A percentile compares a stretch with the other conserved stretches of the same genome.
Conservation (phyloP, 306 rosid genomes). For the Castanospermum australe region DNA sequence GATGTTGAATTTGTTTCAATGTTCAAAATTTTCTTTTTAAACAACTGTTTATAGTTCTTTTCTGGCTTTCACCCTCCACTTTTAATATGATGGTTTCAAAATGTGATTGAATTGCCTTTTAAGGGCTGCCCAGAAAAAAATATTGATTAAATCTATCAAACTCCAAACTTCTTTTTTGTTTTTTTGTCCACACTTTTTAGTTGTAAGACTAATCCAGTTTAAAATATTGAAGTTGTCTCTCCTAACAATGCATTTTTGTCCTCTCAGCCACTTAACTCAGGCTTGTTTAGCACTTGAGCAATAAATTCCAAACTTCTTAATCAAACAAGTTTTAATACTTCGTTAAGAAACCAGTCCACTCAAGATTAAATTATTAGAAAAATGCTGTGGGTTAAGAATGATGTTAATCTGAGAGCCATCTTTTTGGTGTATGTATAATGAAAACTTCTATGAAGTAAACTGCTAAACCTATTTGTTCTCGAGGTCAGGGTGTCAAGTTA, state of each 20-base stretch:
- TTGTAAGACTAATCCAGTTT: too few relatives aligned
- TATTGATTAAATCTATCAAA: not conserved
- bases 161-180: too few relatives aligned
- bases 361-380: not conserved
- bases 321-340: not conserved
- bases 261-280: too few relatives aligned
- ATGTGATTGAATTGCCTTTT: not conserved
- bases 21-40: not conserved
- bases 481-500: conserved; percentile 8
- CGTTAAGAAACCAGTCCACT: not conserved
- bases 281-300: too few relatives aligned
- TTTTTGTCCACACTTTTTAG: too few relatives aligned
- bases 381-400: not conserved
- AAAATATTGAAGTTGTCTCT: too few relatives aligned
- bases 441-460: not conserved
- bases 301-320: too few relatives aligned
- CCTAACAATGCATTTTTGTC: too few relatives aligned
- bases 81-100: not conserved
- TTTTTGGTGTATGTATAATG: not conserved
- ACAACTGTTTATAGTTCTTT: not conserved
- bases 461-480: not conserved
- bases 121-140: not conserved
- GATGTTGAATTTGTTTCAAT: not conserved
- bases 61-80: not conserved
- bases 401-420: not conserved